Conservation (phyloP, 495 filamentous ascomycete genomes). For the Aspergillus mulundensis region DNA sequence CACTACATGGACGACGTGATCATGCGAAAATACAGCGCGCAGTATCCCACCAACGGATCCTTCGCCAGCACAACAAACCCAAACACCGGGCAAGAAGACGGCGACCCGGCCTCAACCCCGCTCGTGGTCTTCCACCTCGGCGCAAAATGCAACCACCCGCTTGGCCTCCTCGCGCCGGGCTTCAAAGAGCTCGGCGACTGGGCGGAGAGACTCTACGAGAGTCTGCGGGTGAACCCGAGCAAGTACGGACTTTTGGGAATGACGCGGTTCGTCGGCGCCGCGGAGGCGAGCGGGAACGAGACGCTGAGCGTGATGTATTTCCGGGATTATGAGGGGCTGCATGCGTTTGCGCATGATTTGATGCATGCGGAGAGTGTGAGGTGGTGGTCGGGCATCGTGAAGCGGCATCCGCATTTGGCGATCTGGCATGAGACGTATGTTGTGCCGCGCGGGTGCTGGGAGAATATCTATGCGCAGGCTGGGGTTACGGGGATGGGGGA, state of each 20-base stretch:
- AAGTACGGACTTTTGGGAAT: constrained; percentile 24
- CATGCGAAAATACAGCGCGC: constrained; percentile 27
- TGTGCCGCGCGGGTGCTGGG: constrained; percentile 35
- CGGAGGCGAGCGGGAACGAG: constrained; percentile 29
- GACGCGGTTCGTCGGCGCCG: constrained; percentile 19
- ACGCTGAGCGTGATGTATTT: constrained; percentile 45
- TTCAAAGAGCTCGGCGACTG: constrained; percentile 3
- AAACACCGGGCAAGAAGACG: neutral
- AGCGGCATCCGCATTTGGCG: constrained; percentile 36
- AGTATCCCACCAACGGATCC: constrained; percentile 33
- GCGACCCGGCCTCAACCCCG: constrained; percentile 24
- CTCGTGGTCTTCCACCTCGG: constrained; percentile 43
- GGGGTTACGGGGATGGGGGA: constrained; percentile 19
- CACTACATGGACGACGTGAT: constrained; percentile 31
- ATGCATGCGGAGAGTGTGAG: constrained; percentile 45
- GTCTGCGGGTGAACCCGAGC: constrained; percentile 17
- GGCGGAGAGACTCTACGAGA: neutral
- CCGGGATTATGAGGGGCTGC: constrained; percentile 39
- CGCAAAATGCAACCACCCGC: constrained; percentile 36
- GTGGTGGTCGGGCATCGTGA: constrained; percentile 37
- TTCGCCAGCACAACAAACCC: constrained; percentile 11
- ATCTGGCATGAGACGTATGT: constrained; percentile 49
- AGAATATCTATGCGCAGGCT: constrained; percentile 41
- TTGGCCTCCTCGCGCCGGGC: constrained; percentile 17
- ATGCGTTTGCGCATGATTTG: constrained; percentile 45